Percentiles rank a stretch among this genome's conserved stretches.
Evolutionary conservation across 257 asterid genomes (phyloP).

Genomic region (Forsythia suspensa): DNA sequence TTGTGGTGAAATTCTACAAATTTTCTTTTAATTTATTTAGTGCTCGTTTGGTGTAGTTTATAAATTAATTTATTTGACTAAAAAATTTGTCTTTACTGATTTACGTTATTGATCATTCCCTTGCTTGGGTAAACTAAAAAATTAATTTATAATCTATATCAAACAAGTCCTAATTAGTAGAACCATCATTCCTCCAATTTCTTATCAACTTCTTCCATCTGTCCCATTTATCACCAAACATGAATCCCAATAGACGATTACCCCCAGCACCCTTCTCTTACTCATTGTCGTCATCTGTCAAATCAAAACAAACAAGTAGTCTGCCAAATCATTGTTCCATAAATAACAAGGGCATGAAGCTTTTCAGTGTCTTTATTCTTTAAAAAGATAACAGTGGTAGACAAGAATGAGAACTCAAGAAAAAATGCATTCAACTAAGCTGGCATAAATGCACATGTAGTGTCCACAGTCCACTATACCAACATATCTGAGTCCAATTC

Average conservation of each 20-base stretch:
- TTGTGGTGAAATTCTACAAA: not conserved
- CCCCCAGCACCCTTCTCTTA: constrained; percentile 82
- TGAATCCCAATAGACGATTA: constrained; percentile 85
- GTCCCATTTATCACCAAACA: constrained; percentile 67
- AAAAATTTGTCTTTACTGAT: too few relatives aligned
- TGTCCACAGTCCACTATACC: not conserved
- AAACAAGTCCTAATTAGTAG: not conserved
- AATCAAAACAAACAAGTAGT: constrained; percentile 13
- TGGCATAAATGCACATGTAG: not conserved
- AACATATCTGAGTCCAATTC: not conserved
- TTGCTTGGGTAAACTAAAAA: too few relatives aligned
- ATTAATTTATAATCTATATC: too few relatives aligned
- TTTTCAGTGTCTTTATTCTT: not conserved
- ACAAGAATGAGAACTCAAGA: not conserved
- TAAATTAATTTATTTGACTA: too few relatives aligned
- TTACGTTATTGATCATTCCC: too few relatives aligned
- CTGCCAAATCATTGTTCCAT: constrained; percentile 18
- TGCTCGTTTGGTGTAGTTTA: too few relatives aligned
- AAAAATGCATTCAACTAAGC: not conserved
- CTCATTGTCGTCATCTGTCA: constrained; percentile 93
- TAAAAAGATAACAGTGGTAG: constrained; percentile 5
- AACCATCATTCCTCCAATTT: not conserved
- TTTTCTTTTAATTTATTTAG: not conserved
- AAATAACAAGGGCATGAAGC: constrained; percentile 17
- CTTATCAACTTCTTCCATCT: not conserved